Conservation (phyloP, 352 stramenopile genomes). For the Phytophthora cajani region DNA sequence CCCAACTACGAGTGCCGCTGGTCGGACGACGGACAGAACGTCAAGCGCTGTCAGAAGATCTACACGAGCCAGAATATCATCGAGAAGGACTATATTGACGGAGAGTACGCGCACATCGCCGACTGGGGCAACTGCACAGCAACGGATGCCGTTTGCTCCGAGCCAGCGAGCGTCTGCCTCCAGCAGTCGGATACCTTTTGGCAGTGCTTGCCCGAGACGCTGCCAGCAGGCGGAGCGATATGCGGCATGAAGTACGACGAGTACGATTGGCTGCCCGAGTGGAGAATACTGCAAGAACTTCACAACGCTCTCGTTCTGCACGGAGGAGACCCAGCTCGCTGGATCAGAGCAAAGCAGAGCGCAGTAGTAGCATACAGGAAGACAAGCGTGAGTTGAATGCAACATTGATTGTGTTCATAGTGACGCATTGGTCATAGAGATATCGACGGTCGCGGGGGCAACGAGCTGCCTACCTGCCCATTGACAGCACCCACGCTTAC, state of each 20-base stretch:
- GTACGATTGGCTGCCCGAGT: conserved; percentile 34
- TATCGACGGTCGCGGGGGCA: neutral
- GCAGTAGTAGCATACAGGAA: neutral
- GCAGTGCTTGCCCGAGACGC: conserved; percentile 42
- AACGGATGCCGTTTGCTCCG: conserved; percentile 20
- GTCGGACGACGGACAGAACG: conserved; percentile 39
- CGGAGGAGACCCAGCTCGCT: neutral
- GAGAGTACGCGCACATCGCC: conserved; percentile 13
- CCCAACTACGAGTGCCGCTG: conserved; percentile 42
- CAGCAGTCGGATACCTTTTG: conserved; percentile 33
- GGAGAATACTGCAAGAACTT: conserved; percentile 5
- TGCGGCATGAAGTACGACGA: conserved; percentile 38
- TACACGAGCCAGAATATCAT: neutral
- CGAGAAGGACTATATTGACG: conserved; percentile 6
- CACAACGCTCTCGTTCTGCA: neutral
- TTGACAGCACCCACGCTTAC: neutral
- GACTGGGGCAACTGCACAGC: conserved; percentile 31
- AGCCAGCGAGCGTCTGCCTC: conserved; percentile 23
- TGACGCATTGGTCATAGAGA: conserved; percentile 1
- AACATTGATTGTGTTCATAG: neutral
- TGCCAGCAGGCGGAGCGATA: conserved; percentile 25
- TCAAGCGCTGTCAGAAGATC: conserved; percentile 29
- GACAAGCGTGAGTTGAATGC: neutral
- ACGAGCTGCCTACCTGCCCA: too few species aligned
- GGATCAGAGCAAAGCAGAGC: neutral